These are phyloP conservation scores for Amaranthus cruentus DNA, from an alignment of 148 eudicot species.

Conservation along the genomic window DNA sequence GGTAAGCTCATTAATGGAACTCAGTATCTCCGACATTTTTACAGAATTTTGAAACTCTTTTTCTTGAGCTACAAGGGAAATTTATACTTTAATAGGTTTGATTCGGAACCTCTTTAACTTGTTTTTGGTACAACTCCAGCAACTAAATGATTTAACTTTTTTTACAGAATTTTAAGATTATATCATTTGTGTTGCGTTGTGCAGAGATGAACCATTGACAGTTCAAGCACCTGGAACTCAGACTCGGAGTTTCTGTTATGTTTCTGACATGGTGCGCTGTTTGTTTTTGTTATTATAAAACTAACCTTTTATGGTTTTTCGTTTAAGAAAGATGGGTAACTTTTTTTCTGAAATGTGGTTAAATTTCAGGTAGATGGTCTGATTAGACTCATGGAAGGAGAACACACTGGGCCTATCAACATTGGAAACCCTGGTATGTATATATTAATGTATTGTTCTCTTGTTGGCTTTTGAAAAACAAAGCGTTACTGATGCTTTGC, in stretches of 20 bases:
- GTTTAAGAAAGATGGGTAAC: not conserved
- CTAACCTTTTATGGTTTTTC: not conserved
- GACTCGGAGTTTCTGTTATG: constrained; percentile 95
- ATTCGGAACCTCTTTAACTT: too few relatives aligned
- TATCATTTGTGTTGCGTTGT: not conserved
- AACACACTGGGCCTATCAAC: constrained; percentile 89
- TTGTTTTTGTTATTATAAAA: not conserved
- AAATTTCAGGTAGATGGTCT: constrained; percentile 87
- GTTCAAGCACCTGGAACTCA: constrained; percentile 97
- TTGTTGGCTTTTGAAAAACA: not conserved
- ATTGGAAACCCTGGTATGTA: constrained; percentile 79
- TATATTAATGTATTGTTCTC: not conserved
- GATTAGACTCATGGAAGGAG: constrained; percentile 94
- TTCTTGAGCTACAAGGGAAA: not conserved
- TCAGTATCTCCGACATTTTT: too few relatives aligned
- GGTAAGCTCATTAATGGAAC: constrained; percentile 35
- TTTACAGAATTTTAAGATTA: not conserved
- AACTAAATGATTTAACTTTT: not conserved
- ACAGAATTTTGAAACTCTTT: too few relatives aligned
- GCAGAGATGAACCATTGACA: constrained; percentile 84
- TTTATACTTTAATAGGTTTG: not conserved
- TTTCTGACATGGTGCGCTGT: constrained; percentile 85
- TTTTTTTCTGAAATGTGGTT: not conserved
- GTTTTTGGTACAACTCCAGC: not conserved
- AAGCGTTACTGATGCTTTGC: not conserved